Evolutionary conservation across 1,139 yeast genomes (phyloP), one percentile per base, ranked within the genome.

Genomic region (Blastobotrys apis): DNA sequence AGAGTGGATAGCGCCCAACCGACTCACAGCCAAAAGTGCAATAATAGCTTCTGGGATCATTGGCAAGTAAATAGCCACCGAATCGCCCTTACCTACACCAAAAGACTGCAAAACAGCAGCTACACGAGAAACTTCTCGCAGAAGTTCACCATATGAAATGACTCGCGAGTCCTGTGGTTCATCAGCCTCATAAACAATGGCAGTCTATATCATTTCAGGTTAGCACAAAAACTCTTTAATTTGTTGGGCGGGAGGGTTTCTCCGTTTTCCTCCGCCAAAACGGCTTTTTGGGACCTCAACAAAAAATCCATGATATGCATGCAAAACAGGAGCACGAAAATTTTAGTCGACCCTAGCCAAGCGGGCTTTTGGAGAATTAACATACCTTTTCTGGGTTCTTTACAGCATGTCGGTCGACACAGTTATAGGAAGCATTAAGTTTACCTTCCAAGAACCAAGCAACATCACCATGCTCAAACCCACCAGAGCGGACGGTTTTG

Each of bases 1-100:
- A 10, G 97, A 85, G 71, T 92, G 98, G 56, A 88, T 74, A 41
- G 98, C 98, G 67, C 98, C 98, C 53, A 92, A 71, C 71, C 98
- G 83, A 40, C 86, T 90, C 59, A 88, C 85, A 43, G 98, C 97
- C 62, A 92, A 75, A 85, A 92, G 82, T 53, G 98, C 90, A 55
- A 92, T 76, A 48, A 92, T 78, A 43, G 97, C 96, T 68, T 88
- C 95, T 45, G 97, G 87, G 52, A 87, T 88, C 97, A 92, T 92
- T 63, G 98, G 98, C 71, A 92, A 72, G 70, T 92, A 92, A 55
- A 92, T 83, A 51, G 97, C 97, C 49, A 92, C 97, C 35, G 94
- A 86, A 65, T 92, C 98, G 64, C 98, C 97, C 67, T 86, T 86
- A 56, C 73, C 68, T 59, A 92, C 81, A 52, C 97, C 97, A 87